Evolutionary conservation across 2,329 filamentous ascomycete species (phyloP).

Genomic region (Talaromyces sp.): DNA sequence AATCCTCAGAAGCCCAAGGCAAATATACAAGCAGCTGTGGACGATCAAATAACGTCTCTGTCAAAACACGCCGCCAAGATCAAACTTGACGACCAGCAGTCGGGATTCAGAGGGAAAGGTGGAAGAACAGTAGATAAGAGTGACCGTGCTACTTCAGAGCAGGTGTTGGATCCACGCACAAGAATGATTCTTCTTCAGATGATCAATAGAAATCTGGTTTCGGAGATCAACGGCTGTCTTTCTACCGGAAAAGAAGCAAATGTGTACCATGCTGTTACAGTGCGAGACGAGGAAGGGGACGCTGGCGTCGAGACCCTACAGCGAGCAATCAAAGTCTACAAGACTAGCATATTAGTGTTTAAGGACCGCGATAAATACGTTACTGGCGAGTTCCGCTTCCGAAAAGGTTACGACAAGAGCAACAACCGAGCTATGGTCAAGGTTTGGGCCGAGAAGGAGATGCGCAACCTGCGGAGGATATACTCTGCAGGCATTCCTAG

Average conservation of each 20-base stretch:
- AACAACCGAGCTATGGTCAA: constrained; percentile 97
- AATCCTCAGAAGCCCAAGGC: constrained; percentile 74
- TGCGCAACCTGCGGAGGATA: constrained; percentile 83
- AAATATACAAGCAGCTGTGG: constrained; percentile 73
- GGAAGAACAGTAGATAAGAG: constrained; percentile 63
- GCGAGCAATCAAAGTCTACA: constrained; percentile 96
- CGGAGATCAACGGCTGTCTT: constrained; percentile 88
- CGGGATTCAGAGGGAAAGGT: constrained; percentile 48
- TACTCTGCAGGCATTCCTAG: constrained; percentile 80
- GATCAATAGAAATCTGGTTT: constrained; percentile 85
- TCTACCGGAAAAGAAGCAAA: constrained; percentile 98
- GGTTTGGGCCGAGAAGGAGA: constrained; percentile 98
- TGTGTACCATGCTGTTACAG: constrained; percentile 81
- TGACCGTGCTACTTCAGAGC: constrained; percentile 88
- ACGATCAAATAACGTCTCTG: constrained; percentile 83
- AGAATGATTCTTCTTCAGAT: constrained; percentile 94
- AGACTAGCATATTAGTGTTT: constrained; percentile 95
- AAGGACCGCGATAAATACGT: constrained; percentile 97
- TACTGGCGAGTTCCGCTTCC: constrained; percentile 87
- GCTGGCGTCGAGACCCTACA: constrained; percentile 51
- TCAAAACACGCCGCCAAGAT: constrained; percentile 83
- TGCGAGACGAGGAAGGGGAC: constrained; percentile 48
- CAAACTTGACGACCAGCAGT: constrained; percentile 61
- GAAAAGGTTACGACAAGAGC: constrained; percentile 84
- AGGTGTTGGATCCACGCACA: constrained; percentile 88